These are phyloP conservation scores for Earliella scabrosa DNA, from an alignment of 1,284 basidiomycete species.

Conservation along the genomic window DNA sequence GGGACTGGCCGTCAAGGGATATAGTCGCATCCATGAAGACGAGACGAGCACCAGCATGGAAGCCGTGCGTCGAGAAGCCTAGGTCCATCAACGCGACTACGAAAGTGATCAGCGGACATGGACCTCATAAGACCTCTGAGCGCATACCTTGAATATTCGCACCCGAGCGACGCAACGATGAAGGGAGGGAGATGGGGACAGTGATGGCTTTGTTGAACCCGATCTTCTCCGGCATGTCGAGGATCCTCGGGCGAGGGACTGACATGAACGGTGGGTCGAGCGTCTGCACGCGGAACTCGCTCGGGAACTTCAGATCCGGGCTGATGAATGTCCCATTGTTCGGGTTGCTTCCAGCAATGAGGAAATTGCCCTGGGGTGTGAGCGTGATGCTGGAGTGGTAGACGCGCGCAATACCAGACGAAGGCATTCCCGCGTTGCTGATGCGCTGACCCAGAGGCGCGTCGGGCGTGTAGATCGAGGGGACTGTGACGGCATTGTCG, in stretches of 20 bases:
- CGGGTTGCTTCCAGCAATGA: slow-evolving; percentile 55
- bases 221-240: slow-evolving; percentile 40
- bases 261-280: slow-evolving; percentile 49
- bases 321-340: slow-evolving; percentile 36
- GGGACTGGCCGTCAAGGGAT: slow-evolving; percentile 38
- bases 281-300: slow-evolving; percentile 52
- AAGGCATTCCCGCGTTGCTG: slow-evolving; percentile 47
- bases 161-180: background rate
- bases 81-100: slow-evolving; percentile 48
- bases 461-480: slow-evolving; percentile 53
- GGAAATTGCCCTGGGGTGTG: slow-evolving; percentile 45
- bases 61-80: slow-evolving; percentile 51
- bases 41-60: slow-evolving; percentile 48
- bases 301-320: slow-evolving; percentile 31
- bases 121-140: background rate
- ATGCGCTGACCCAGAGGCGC: slow-evolving; percentile 50
- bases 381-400: slow-evolving; percentile 49
- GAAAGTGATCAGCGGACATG: background rate
- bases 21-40: slow-evolving; percentile 49
- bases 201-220: slow-evolving; percentile 43
- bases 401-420: slow-evolving; percentile 46
- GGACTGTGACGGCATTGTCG: slow-evolving; percentile 46
- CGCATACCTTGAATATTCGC: slow-evolving; percentile 4
- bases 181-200: slow-evolving; percentile 37
- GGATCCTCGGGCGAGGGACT: slow-evolving; percentile 39